Conservation (phyloP, 352 stramenopile species). For the Thraustochytrium sp. region DNA sequence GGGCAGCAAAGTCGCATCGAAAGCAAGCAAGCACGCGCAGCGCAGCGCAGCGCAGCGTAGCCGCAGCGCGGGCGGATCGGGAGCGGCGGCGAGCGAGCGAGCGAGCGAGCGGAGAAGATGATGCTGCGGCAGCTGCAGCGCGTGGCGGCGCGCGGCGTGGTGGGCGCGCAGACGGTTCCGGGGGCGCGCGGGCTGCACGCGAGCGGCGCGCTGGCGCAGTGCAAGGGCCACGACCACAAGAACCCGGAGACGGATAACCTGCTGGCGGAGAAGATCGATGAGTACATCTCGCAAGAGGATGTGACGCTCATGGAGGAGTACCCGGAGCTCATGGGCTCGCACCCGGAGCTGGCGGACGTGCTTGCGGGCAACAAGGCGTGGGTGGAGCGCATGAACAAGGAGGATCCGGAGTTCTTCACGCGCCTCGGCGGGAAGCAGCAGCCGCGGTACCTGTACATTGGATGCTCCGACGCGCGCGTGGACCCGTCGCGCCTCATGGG, state of each 20-base stretch:
- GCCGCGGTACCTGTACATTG: slow-evolving; percentile 61
- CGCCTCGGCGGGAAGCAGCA: slow-evolving; percentile 29
- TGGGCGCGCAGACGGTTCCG: no score
- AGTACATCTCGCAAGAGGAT: slow-evolving; percentile 33
- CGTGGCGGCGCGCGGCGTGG: no score
- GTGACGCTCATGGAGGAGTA: background rate
- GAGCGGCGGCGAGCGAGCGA: no score
- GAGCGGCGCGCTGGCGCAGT: background rate
- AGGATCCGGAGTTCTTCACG: slow-evolving; percentile 23
- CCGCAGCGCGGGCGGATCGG: no score
- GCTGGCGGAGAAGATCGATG: background rate
- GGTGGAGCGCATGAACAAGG: slow-evolving; percentile 38
- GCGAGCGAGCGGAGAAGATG: no score
- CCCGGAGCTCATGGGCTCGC: slow-evolving; percentile 8
- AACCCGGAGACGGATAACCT: background rate
- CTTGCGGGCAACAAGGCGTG: slow-evolving; percentile 18
- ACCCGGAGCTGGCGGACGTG: slow-evolving; percentile 12
- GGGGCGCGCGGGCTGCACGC: background rate
- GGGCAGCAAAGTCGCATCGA: no score
- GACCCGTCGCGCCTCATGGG: slow-evolving; percentile 59
- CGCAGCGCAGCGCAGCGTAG: no score
- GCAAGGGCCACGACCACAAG: background rate
- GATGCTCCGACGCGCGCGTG: slow-evolving; percentile 61
- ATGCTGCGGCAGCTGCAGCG: no score
- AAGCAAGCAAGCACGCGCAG: no score